Percentiles rank a stretch among this genome's conserved stretches.
Conservation (phyloP, 225 moss, liverwort and hornwort species). For the Neckera pumila region DNA sequence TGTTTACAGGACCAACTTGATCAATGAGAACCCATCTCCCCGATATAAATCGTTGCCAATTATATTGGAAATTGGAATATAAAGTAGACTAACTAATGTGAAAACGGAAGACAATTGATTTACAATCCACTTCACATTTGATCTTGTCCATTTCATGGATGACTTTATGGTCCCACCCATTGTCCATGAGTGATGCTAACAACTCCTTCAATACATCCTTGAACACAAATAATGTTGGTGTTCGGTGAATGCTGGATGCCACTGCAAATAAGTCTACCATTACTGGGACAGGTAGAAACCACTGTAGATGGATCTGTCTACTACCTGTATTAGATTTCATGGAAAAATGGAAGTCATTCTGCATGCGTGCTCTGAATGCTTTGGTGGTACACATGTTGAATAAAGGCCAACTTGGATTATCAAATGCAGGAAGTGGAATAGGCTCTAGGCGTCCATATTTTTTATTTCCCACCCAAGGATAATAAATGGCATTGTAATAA, state of each 20-base stretch:
- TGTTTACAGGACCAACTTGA: neutral
- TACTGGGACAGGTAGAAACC: neutral
- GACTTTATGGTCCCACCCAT: neutral
- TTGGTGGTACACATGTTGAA: neutral
- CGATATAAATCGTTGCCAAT: neutral
- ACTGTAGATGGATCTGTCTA: neutral
- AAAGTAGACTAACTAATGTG: neutral
- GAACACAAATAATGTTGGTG: neutral
- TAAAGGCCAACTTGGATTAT: neutral
- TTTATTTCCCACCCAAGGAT: neutral
- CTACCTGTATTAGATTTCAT: neutral
- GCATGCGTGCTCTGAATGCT: neutral
- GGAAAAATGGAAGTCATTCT: neutral
- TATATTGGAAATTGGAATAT: neutral
- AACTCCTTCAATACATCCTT: neutral
- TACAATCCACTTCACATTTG: neutral
- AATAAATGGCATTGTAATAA: neutral
- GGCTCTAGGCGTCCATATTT: neutral
- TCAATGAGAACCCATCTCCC: rapidly evolving
- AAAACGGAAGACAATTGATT: neutral
- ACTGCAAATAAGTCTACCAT: neutral
- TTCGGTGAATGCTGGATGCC: neutral
- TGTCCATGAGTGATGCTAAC: neutral
- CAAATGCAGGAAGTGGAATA: neutral
- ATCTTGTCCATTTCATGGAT: neutral